These are phyloP conservation scores for Euphorbia lathyris DNA, from an alignment of 345 rosid genomes.

Conservation along the genomic window DNA sequence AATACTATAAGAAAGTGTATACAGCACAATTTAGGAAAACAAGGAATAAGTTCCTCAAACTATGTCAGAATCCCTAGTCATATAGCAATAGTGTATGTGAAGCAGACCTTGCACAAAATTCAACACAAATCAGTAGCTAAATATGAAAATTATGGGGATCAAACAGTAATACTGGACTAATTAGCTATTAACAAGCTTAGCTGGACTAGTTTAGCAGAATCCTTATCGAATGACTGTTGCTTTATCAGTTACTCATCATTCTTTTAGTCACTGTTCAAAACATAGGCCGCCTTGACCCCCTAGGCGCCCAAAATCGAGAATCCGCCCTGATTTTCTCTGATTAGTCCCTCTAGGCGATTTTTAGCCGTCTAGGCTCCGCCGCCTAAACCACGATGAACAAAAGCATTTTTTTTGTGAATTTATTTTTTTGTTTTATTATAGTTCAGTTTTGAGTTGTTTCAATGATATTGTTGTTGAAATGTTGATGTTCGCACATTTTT, in stretches of 20 bases:
- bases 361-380: too few species aligned
- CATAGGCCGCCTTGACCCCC: too few species aligned
- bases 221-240: not conserved
- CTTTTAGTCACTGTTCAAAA: too few species aligned
- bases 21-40: not conserved
- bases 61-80: not conserved
- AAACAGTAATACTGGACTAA: not conserved
- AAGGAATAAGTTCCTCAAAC: not conserved
- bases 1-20: not conserved
- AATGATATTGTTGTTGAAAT: too few species aligned
- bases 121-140: not conserved
- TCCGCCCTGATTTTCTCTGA: too few species aligned
- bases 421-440: too few species aligned
- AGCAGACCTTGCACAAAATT: not conserved
- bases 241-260: not conserved
- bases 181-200: not conserved
- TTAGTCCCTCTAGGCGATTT: too few species aligned
- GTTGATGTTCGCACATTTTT: too few species aligned
- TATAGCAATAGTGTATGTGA: not conserved
- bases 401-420: too few species aligned
- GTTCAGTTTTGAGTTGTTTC: too few species aligned
- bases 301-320: too few species aligned
- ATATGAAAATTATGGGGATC: not conserved
- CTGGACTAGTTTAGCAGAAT: not conserved
- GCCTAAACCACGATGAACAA: too few species aligned